These are phyloP conservation scores for Tolypocladium guangdongense DNA, from an alignment of 2,329 filamentous ascomycete genomes.

Conservation along the genomic window DNA sequence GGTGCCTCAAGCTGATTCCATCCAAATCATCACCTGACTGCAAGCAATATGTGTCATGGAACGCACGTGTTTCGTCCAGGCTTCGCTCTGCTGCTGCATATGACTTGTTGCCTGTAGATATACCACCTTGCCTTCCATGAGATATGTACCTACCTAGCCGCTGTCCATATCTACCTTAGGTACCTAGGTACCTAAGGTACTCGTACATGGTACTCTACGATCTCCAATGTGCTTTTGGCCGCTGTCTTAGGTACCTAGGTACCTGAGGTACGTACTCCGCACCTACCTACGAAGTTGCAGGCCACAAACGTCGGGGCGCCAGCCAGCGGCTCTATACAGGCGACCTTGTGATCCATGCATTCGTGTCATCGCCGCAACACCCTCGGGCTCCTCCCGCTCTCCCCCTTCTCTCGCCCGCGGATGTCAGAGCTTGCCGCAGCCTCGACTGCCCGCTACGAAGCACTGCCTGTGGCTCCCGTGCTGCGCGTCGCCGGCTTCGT, in stretches of 20 bases:
- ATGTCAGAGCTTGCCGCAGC: neutral
- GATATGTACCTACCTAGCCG: too few relatives aligned
- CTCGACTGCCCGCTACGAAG: neutral
- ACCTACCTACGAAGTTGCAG: too few relatives aligned
- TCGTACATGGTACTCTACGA: too few relatives aligned
- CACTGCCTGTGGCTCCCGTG: neutral
- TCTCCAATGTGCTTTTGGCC: too few relatives aligned
- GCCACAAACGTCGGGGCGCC: too few relatives aligned
- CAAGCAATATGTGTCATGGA: neutral
- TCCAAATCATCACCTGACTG: neutral
- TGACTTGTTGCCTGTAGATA: neutral
- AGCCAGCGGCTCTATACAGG: too few relatives aligned
- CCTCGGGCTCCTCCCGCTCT: neutral
- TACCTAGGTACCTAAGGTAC: too few relatives aligned
- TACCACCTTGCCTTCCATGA: too few relatives aligned
- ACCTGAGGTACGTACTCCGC: too few relatives aligned
- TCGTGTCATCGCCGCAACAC: neutral
- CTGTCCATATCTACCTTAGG: too few relatives aligned
- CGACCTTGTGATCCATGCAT: too few relatives aligned
- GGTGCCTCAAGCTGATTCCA: neutral
- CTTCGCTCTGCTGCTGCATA: neutral
- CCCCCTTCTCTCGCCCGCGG: neutral
- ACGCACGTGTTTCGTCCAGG: neutral
- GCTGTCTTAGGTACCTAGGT: too few relatives aligned
- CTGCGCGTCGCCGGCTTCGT: neutral